Percentiles rank a stretch among this genome's conserved stretches.
These are phyloP conservation scores for Chaetomium cochliodes DNA, from an alignment of 495 filamentous ascomycete species.

Conservation along the genomic window DNA sequence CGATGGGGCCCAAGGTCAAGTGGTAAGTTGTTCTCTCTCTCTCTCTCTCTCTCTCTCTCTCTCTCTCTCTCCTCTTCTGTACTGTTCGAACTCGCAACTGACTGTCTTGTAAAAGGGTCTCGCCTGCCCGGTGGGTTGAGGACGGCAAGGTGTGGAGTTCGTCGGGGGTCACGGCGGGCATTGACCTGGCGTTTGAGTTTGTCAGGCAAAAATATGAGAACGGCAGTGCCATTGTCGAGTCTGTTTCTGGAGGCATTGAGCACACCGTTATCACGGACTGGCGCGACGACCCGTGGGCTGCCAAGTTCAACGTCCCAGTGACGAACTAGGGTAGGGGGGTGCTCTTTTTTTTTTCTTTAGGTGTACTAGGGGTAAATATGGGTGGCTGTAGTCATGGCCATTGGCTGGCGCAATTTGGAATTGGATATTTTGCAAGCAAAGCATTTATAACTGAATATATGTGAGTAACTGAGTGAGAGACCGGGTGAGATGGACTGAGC, in stretches of 20 bases:
- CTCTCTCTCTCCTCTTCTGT: no score
- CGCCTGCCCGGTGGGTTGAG: slow-evolving; percentile 31
- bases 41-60: no score
- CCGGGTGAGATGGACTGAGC: no score
- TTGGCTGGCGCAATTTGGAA: neutral
- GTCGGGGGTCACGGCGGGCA: slow-evolving; percentile 26
- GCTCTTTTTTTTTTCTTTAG: no score
- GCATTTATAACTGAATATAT: no score
- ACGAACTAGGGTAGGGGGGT: slow-evolving; percentile 20
- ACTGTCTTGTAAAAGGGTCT: slow-evolving; percentile 18
- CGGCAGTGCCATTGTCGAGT: slow-evolving; percentile 20
- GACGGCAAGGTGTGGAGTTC: slow-evolving; percentile 35
- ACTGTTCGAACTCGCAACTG: neutral
- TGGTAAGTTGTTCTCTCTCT: slow-evolving; percentile 29
- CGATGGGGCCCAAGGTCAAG: slow-evolving; percentile 26
- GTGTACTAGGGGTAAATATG: neutral
- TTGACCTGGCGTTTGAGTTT: slow-evolving; percentile 27
- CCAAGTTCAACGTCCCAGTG: slow-evolving; percentile 13
- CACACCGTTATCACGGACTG: slow-evolving; percentile 21
- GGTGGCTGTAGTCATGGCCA: neutral
- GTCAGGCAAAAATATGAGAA: slow-evolving; percentile 27
- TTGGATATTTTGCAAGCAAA: neutral
- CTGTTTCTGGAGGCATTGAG: slow-evolving; percentile 17
- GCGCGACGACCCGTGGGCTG: slow-evolving; percentile 23
- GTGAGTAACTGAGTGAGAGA: no score